Evolutionary conservation across 257 asterid genomes (phyloP).

Genomic region (Leptodermis oblonga): DNA sequence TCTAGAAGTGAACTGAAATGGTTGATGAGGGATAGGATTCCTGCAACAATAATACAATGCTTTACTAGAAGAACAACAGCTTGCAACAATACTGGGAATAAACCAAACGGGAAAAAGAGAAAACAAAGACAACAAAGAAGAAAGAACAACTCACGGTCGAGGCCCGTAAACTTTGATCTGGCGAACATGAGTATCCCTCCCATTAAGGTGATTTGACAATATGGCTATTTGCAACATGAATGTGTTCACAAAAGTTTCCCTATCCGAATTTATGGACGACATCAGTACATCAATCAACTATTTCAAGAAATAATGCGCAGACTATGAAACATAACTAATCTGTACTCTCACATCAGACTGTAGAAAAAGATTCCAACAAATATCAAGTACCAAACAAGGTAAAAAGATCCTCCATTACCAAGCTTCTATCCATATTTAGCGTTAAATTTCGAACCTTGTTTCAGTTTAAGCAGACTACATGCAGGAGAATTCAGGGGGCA

Average conservation of each 20-base stretch:
- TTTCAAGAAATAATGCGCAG: not conserved
- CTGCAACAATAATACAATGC: constrained; percentile 38
- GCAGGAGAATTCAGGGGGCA: not conserved
- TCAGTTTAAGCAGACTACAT: no score
- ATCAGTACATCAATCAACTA: not conserved
- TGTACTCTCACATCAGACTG: not conserved
- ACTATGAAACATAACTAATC: not conserved
- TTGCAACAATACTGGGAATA: not conserved
- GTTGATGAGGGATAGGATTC: constrained; percentile 85
- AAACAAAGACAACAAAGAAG: constrained; percentile 2
- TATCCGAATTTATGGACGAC: constrained; percentile 23
- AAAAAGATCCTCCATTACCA: not conserved
- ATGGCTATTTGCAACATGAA: constrained; percentile 93
- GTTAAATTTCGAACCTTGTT: no score
- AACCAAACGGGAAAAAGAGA: not conserved
- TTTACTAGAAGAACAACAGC: constrained; percentile 1
- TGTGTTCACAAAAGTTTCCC: constrained; percentile 94
- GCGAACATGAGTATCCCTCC: constrained; percentile 93
- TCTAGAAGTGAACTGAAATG: constrained; percentile 81
- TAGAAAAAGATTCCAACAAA: not conserved
- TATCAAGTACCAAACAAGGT: not conserved
- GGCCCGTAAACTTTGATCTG: constrained; percentile 97
- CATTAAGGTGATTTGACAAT: constrained; percentile 83
- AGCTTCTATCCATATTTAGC: not conserved
- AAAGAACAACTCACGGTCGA: constrained; percentile 51